Evolutionary conservation across 2,329 filamentous ascomycete genomes (phyloP).

Genomic region (Aureobasidium sp.): DNA sequence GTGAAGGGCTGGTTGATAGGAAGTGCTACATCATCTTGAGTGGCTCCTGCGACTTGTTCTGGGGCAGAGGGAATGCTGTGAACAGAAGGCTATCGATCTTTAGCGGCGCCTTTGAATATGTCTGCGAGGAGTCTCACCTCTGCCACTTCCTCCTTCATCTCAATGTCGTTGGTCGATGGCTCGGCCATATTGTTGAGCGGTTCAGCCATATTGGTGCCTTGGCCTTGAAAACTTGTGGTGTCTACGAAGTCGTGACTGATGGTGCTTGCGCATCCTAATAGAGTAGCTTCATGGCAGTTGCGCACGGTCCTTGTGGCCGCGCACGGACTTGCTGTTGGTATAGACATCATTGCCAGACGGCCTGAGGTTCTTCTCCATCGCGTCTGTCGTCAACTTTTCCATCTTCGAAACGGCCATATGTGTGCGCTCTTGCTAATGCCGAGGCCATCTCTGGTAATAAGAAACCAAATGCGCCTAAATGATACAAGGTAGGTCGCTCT

Average conservation of each 20-base stretch:
- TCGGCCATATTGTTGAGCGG: constrained; percentile 22
- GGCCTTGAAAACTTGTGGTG: neutral
- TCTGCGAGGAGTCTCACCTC: constrained; percentile 19
- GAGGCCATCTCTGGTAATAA: neutral
- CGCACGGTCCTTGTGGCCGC: neutral
- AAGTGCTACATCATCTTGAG: neutral
- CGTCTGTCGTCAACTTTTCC: neutral
- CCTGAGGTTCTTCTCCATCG: neutral
- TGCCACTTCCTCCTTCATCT: constrained; percentile 31
- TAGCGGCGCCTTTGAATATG: neutral
- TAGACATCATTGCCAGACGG: neutral
- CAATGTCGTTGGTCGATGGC: constrained; percentile 22
- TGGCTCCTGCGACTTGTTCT: constrained; percentile 17
- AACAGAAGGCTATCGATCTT: neutral
- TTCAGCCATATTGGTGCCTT: constrained; percentile 23
- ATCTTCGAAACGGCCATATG: neutral
- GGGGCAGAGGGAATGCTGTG: constrained; percentile 4
- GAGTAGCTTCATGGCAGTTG: neutral
- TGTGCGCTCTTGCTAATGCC: neutral
- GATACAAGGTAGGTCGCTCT: neutral
- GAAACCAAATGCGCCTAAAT: neutral
- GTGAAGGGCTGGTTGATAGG: neutral
- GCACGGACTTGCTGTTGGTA: neutral
- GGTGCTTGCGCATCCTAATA: neutral
- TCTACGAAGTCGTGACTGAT: neutral